These are phyloP conservation scores for Kwoniella shandongensis DNA, from an alignment of 768 basidiomycete genomes.

Conservation along the genomic window DNA sequence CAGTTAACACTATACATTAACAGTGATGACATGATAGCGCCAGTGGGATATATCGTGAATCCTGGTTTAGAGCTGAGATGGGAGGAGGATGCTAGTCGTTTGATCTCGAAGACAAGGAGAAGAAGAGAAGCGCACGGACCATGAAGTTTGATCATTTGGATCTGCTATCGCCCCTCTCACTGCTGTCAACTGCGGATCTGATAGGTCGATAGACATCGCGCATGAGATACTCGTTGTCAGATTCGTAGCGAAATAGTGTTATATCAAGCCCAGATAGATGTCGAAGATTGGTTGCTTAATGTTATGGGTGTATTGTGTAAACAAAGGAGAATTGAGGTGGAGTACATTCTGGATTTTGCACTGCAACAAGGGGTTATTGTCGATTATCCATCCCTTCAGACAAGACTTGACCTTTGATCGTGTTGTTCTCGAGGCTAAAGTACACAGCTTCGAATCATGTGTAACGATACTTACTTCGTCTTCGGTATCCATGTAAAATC, in stretches of 20 bases:
- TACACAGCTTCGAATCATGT: no score
- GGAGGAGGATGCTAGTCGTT: neutral
- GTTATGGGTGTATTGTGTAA: constrained; percentile 1
- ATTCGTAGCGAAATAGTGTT: neutral
- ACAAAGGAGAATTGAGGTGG: neutral
- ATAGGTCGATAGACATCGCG: constrained; percentile 36
- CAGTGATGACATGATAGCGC: no score
- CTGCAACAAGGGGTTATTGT: no score
- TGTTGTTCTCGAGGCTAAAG: no score
- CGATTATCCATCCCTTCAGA: no score
- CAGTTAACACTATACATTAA: neutral
- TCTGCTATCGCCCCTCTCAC: constrained; percentile 15
- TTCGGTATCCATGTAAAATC: no score
- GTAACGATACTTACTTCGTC: no score
- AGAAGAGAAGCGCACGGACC: constrained; percentile 22
- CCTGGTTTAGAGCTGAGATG: no score
- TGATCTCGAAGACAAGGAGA: neutral
- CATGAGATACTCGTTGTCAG: neutral
- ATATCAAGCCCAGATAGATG: neutral
- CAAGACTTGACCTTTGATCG: no score
- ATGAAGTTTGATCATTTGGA: constrained; percentile 24
- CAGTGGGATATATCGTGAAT: neutral
- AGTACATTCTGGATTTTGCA: no score
- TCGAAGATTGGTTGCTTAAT: neutral
- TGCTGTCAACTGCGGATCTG: constrained; percentile 28